Base-by-base conservation (phyloP, 805 yeast species). In the Yamadazyma kitorensis region DNA sequence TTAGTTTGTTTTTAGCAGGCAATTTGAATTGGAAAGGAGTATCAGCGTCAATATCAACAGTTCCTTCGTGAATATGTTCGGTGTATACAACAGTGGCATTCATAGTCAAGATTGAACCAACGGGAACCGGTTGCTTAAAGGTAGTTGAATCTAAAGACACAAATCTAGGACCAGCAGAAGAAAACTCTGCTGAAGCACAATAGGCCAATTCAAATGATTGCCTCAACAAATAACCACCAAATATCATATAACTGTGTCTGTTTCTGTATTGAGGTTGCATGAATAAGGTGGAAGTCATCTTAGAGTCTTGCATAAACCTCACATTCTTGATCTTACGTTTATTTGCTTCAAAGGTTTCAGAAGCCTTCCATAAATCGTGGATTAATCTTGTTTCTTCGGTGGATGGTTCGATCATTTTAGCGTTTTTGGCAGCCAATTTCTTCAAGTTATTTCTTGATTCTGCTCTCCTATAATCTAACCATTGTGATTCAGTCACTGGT, bases 181-280 rank as follows among this genome's bases (percentile, higher is more conserved):
- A 70, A 51, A 89, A 87, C 2, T 94, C 85, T 5, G 95, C 95
- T 6, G 95, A 87, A 12, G 91, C 78, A 61, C 95, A 87, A 55
- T 88, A 89, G 1, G 96, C 97, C 51, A 89, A 74, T 57, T 89
- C 98, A 56, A 89, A 89, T 2, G 95, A 79, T 61, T 88, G 95
- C 59, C 96, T 78, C 69, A 89, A 74, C 52, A 89, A 66, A 52
- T 89, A 89, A 18, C 98, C 98, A 49, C 98, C 98, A 59, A 89
- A 89, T 29, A 89, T 86, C 86, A 88, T 87, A 61, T 83, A 86
- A 3, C 94, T 84, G 56, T 89, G 96, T 56, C 96, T 77, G 67
- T 89, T 89, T 62, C 97, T 78, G 64, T 88, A 89, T 64, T 89
- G 97, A 2, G 97, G 97, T 61, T 89, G 97, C 91, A 89, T 91